Evolutionary conservation across 1,284 basidiomycete species (phyloP), one percentile per base, ranked within the genome.

Genomic region (Tremellales sp.): DNA sequence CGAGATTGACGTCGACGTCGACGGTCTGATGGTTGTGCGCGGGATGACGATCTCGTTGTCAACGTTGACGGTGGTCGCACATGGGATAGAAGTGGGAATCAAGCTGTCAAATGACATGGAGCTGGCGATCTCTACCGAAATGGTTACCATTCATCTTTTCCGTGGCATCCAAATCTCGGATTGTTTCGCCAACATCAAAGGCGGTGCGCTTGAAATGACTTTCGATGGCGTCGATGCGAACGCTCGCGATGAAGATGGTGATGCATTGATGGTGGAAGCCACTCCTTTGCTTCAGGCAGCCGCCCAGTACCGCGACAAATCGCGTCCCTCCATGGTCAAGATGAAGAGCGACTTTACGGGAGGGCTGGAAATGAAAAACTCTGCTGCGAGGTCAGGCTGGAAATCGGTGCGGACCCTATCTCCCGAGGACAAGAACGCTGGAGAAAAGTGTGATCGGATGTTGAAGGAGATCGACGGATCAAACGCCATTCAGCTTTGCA

Each of bases 1-100:
- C 12, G 54, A 53, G 46, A 57, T 57, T 19, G 51, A 57, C 29
- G 54, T 57, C 14, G 54, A 57, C 32, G 54, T 57, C 13, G 54
- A 53, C 18, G 54, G 54, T 2, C 38, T 57, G 3, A 57, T 57
- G 54, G 51, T 54, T n/a, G 27, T 57, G 12, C 51, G 54, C 9
- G 54, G 51, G 4, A 24, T 57, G 46, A 54, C 51, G 10, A 43
- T 57, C 31, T 51, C 48, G 9, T 18, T 53, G 27, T 57, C 54
- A 27, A 57, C 38, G 5, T 42, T 57, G 28, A 53, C 54, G 12
- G 51, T 54, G n/a, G 43, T 53, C 8, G 54, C 51, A 2, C 51
- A 57, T 22, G 54, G 51, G 2, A 40, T 57, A 13, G 54, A 57
- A 47, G 54, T 57, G 2, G 54, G 54, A 3, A 57, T 57, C 44